These are phyloP conservation scores for Cytospora paraplurivora DNA, from an alignment of 2,329 filamentous ascomycete genomes.

Conservation along the genomic window DNA sequence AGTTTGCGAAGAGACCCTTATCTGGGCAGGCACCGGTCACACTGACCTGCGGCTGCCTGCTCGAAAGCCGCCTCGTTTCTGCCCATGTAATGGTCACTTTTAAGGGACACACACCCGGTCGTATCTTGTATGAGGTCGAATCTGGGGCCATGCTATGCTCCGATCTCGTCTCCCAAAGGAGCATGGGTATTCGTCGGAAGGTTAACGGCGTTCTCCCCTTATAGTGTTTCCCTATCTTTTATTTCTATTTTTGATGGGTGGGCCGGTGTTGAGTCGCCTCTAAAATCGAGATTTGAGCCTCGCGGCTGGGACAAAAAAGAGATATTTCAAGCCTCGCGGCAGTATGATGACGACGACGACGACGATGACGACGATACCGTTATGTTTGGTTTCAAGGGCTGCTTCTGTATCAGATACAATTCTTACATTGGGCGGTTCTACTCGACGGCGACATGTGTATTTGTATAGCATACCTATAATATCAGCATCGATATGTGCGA, in stretches of 20 bases:
- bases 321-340: slow-evolving; percentile 36
- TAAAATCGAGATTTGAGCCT: slow-evolving; percentile 37
- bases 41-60: not conserved
- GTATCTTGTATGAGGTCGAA: too few species aligned
- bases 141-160: too few species aligned
- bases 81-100: too few species aligned
- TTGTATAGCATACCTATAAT: not conserved
- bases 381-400: not conserved
- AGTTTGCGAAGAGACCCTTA: slow-evolving; percentile 15
- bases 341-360: slow-evolving; percentile 33
- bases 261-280: slow-evolving; percentile 13
- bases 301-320: slow-evolving; percentile 37
- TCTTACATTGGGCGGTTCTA: not conserved
- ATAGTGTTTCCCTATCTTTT: not conserved
- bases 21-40: not conserved
- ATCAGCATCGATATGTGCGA: not conserved
- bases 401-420: not conserved
- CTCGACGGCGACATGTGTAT: not conserved
- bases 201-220: not conserved
- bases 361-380: slow-evolving; percentile 28
- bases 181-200: not conserved
- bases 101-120: too few species aligned
- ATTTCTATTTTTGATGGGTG: slow-evolving; percentile 7
- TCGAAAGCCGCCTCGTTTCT: too few species aligned
- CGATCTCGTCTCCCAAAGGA: not conserved